phyloP scores from a whole-genome alignment of 495 filamentous ascomycete genomes.

The Terfezia claveryi region DNA sequence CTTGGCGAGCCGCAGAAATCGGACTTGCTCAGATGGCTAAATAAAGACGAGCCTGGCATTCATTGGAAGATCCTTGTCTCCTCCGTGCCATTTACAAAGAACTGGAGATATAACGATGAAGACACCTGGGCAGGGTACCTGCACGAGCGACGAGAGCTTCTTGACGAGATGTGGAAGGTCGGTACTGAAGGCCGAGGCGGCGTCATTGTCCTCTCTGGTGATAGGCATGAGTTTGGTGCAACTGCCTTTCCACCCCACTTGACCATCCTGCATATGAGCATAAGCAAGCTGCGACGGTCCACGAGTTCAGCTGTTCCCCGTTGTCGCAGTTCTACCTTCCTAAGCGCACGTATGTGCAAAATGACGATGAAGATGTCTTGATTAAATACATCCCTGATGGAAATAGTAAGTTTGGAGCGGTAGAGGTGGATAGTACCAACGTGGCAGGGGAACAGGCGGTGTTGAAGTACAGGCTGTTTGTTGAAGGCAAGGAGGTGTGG shows the following conservation, averaged over 20 bases:
- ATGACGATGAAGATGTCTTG: conserved; percentile 51
- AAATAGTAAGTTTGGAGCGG: conserved; percentile 72
- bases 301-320: conserved; percentile 77
- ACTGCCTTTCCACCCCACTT: conserved; percentile 64
- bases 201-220: conserved; percentile 68
- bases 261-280: conserved; percentile 23
- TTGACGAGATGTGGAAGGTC: conserved; percentile 79
- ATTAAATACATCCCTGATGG: conserved; percentile 67
- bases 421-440: conserved; percentile 55
- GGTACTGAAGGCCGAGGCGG: conserved; percentile 44
- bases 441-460: conserved; percentile 32
- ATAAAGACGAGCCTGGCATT: conserved; percentile 34
- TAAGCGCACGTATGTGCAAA: conserved; percentile 57
- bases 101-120: conserved; percentile 61
- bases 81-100: conserved; percentile 85
- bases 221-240: conserved; percentile 86
- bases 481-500: conserved; percentile 64
- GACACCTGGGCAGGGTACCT: conserved; percentile 92
- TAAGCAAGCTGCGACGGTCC: conserved; percentile 38
- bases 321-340: conserved; percentile 86
- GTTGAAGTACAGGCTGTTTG: conserved; percentile 59
- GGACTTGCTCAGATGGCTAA: conserved; percentile 59
- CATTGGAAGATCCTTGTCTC: conserved; percentile 84
- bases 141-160: conserved; percentile 48
- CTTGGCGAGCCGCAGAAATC: conserved; percentile 58